Conservation (phyloP, 1,284 basidiomycete species). For the Volvariella surrecta region DNA sequence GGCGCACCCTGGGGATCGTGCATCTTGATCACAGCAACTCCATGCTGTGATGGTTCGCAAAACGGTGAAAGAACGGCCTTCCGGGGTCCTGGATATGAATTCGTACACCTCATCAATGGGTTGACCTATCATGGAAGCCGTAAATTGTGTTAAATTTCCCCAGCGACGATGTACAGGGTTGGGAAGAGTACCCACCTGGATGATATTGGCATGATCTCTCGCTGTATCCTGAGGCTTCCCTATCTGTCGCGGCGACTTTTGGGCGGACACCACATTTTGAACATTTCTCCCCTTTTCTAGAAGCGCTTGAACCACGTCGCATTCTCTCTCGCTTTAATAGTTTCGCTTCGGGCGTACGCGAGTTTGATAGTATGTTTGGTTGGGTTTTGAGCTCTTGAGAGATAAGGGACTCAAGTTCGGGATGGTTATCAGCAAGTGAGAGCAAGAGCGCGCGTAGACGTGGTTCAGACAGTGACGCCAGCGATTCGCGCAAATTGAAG, state of each 20-base stretch:
- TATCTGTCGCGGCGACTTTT: background rate
- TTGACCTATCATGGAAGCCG: conserved; percentile 20
- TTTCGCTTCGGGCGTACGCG: conserved; percentile 11
- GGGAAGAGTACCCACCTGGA: background rate
- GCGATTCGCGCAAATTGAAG: conserved; percentile 17
- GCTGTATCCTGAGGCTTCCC: conserved; percentile 9
- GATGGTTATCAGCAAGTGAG: conserved; percentile 21
- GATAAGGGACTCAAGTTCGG: conserved; percentile 23
- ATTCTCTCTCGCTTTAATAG: conserved; percentile 8
- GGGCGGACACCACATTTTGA: conserved; percentile 9
- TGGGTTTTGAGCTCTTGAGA: conserved; percentile 20
- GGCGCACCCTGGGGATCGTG: conserved; percentile 23
- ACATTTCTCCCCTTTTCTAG: conserved; percentile 6
- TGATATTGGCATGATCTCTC: background rate
- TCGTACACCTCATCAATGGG: conserved; percentile 28
- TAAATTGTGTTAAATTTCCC: too few relatives aligned
- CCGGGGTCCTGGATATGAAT: conserved; percentile 24
- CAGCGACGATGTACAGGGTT: too few relatives aligned
- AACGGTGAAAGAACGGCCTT: conserved; percentile 21
- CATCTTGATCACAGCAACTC: conserved; percentile 34
- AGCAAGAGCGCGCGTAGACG: conserved; percentile 24
- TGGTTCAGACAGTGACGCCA: conserved; percentile 20
- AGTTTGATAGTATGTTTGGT: conserved; percentile 6
- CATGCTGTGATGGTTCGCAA: conserved; percentile 29
- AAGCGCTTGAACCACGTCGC: conserved; percentile 9